These are phyloP conservation scores for Lotmaria passim DNA, from an alignment of 208 protist genomes.

Conservation along the genomic window DNA sequence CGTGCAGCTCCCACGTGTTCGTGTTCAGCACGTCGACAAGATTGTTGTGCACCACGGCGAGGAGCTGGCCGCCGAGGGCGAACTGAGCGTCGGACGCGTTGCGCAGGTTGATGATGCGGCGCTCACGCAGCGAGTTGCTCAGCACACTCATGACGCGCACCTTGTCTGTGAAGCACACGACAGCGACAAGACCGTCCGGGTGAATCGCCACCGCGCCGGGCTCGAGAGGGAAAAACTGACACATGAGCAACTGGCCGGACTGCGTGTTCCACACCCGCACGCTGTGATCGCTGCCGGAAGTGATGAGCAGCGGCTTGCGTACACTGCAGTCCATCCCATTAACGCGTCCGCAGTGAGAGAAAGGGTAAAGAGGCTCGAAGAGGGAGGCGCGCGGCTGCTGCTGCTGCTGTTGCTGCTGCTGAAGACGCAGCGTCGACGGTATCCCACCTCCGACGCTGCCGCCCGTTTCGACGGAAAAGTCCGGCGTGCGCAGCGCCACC, in stretches of 20 bases:
- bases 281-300: slow-evolving; percentile 90
- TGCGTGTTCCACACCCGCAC: slow-evolving; percentile 96
- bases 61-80: slow-evolving; percentile 93
- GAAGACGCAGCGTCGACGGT: neutral
- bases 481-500: neutral
- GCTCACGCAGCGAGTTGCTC: slow-evolving; percentile 91
- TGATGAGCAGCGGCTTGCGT: slow-evolving; percentile 95
- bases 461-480: neutral
- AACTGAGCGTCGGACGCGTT: slow-evolving; percentile 91
- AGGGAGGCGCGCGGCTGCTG: slow-evolving; percentile 29
- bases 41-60: slow-evolving; percentile 94
- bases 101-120: slow-evolving; percentile 89
- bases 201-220: slow-evolving; percentile 93
- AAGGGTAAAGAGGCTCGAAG: slow-evolving; percentile 80
- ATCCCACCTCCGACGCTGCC: too few relatives aligned
- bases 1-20: slow-evolving; percentile 92
- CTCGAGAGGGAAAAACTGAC: slow-evolving; percentile 85
- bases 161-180: slow-evolving; percentile 95
- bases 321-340: slow-evolving; percentile 93
- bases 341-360: slow-evolving; percentile 85
- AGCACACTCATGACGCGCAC: slow-evolving; percentile 95
- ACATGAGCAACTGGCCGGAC: slow-evolving; percentile 88
- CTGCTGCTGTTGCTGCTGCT: slow-evolving; percentile 4
- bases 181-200: slow-evolving; percentile 93
- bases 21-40: slow-evolving; percentile 94